A percentile compares a stretch with the other conserved stretches of the same genome.
These are phyloP conservation scores for Cadophora gregata DNA, from an alignment of 2,329 filamentous ascomycete genomes.

Conservation along the genomic window DNA sequence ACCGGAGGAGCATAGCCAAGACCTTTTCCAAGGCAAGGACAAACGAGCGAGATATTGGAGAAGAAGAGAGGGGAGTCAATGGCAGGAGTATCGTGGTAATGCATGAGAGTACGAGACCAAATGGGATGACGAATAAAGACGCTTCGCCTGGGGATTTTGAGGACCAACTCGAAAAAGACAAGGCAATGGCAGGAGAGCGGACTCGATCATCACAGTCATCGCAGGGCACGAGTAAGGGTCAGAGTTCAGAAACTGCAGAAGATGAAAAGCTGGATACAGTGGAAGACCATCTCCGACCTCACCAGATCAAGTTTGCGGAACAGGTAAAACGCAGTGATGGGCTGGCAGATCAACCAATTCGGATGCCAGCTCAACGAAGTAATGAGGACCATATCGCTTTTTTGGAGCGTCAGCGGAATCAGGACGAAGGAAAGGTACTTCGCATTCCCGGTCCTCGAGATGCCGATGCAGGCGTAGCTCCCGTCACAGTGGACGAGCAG, in stretches of 20 bases:
- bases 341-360: conserved; percentile 52
- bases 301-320: conserved; percentile 67
- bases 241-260: conserved; percentile 29
- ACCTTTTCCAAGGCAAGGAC: conserved; percentile 62
- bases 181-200: conserved; percentile 31
- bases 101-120: conserved; percentile 58
- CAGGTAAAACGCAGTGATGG: conserved; percentile 67
- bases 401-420: conserved; percentile 80
- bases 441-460: conserved; percentile 93
- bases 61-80: conserved; percentile 63
- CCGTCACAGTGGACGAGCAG: conserved; percentile 58
- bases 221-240: conserved; percentile 24
- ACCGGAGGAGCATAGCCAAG: conserved; percentile 69
- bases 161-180: conserved; percentile 28
- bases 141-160: conserved; percentile 47
- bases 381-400: conserved; percentile 88
- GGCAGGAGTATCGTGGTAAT: conserved; percentile 71
- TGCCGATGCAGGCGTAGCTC: conserved; percentile 80
- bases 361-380: conserved; percentile 58
- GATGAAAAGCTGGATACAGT: conserved; percentile 19
- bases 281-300: conserved; percentile 21
- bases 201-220: conserved; percentile 26
- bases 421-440: conserved; percentile 73
- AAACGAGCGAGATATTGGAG: conserved; percentile 49
- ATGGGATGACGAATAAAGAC: conserved; percentile 63